Evolutionary conservation across 192 early-diverging fungal species (phyloP).

Genomic region (Chytriomyces sp.): DNA sequence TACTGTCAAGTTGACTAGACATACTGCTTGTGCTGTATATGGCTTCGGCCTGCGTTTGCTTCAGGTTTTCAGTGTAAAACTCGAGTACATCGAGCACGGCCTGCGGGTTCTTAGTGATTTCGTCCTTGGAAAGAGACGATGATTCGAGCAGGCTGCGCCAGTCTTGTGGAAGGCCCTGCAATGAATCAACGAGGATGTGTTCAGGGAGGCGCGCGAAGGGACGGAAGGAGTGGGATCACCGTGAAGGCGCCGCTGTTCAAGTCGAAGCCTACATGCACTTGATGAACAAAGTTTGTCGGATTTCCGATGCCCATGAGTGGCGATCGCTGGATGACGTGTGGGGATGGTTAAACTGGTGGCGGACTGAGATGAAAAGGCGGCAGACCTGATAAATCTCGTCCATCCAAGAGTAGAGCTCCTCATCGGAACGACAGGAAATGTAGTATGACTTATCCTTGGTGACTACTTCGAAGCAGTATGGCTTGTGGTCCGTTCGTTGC

Average conservation of each 20-base stretch:
- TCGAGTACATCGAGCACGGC: slow-evolving; percentile 96
- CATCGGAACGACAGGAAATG: slow-evolving; percentile 90
- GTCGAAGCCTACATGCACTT: slow-evolving; percentile 73
- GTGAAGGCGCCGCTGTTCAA: slow-evolving; percentile 52
- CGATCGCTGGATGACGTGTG: slow-evolving; percentile 55
- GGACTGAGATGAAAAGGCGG: not conserved
- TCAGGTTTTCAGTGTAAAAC: slow-evolving; percentile 89
- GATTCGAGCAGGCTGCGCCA: slow-evolving; percentile 93
- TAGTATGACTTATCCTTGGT: slow-evolving; percentile 94
- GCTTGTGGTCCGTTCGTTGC: slow-evolving; percentile 84
- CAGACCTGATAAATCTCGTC: slow-evolving; percentile 91
- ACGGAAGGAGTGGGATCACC: slow-evolving; percentile 26
- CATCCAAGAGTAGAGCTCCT: slow-evolving; percentile 98
- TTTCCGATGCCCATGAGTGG: slow-evolving; percentile 74
- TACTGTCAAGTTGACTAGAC: not conserved
- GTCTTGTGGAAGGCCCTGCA: slow-evolving; percentile 86
- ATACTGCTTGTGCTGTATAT: slow-evolving; percentile 13
- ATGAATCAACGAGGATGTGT: not conserved
- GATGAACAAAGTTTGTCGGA: slow-evolving; percentile 86
- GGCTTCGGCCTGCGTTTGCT: slow-evolving; percentile 38
- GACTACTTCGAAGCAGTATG: slow-evolving; percentile 91
- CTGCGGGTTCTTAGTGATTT: slow-evolving; percentile 97
- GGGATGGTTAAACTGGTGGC: not conserved
- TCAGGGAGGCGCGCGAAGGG: not conserved
- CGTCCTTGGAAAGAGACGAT: slow-evolving; percentile 94